Conservation (phyloP, 768 basidiomycete species). For the Boletus rufocinnamomeus region DNA sequence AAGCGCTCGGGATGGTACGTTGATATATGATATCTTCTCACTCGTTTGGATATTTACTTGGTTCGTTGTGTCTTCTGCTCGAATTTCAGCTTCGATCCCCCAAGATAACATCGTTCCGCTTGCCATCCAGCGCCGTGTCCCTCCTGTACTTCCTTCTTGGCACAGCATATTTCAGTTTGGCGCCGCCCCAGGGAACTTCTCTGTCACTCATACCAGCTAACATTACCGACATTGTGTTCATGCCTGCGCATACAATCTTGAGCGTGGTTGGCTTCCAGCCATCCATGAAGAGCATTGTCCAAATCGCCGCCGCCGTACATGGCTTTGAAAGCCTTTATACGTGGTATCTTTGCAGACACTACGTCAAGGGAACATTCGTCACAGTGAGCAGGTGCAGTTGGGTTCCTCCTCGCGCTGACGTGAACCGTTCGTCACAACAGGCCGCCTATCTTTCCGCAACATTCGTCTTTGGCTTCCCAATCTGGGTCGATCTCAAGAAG, state of each 20-base stretch:
- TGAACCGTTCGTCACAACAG: slow-evolving; percentile 35
- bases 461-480: slow-evolving; percentile 54
- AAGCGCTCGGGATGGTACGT: slow-evolving; percentile 76
- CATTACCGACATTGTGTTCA: slow-evolving; percentile 18
- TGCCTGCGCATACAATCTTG: slow-evolving; percentile 22
- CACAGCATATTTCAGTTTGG: slow-evolving; percentile 19
- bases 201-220: slow-evolving; percentile 18
- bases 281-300: slow-evolving; percentile 10
- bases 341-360: slow-evolving; percentile 32
- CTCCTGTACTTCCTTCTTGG: slow-evolving; percentile 20
- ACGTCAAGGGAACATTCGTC: slow-evolving; percentile 23
- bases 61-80: not conserved
- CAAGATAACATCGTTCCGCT: slow-evolving; percentile 54
- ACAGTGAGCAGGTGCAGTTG: slow-evolving; percentile 17
- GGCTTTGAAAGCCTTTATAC: slow-evolving; percentile 31
- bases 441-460: slow-evolving; percentile 52
- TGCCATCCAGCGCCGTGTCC: slow-evolving; percentile 41
- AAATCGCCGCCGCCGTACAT: slow-evolving; percentile 17
- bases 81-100: slow-evolving; percentile 60
- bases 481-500: slow-evolving; percentile 53
- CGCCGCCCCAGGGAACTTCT: slow-evolving; percentile 23
- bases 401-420: not conserved
- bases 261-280: slow-evolving; percentile 21
- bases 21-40: not conserved
- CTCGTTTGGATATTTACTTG: not conserved